These are phyloP conservation scores for Leccinum longicurvipes DNA, from an alignment of 768 basidiomycete species.

Conservation along the genomic window DNA sequence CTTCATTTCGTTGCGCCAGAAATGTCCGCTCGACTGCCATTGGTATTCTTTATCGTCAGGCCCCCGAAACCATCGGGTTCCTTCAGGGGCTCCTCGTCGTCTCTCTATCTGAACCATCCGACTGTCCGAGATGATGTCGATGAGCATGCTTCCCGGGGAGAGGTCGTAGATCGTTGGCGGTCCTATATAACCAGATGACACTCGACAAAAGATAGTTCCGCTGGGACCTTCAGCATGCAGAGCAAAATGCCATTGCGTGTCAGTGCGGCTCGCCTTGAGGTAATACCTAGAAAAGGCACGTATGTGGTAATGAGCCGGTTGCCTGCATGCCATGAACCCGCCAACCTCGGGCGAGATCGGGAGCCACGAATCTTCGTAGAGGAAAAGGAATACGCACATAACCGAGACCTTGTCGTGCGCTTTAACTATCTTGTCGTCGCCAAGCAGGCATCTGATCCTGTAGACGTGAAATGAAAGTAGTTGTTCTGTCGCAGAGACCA, in stretches of 20 bases:
- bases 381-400: slow-evolving; percentile 12
- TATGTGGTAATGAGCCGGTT: not conserved
- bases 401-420: slow-evolving; percentile 22
- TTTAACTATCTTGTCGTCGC: slow-evolving; percentile 24
- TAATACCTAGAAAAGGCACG: slow-evolving; percentile 19
- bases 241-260: slow-evolving; percentile 18
- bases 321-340: not conserved
- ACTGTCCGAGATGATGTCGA: slow-evolving; percentile 16
- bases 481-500: slow-evolving; percentile 1
- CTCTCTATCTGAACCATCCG: slow-evolving; percentile 8
- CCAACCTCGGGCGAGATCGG: not conserved
- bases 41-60: slow-evolving; percentile 21
- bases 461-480: slow-evolving; percentile 25
- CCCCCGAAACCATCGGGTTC: slow-evolving; percentile 24
- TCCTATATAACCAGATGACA: slow-evolving; percentile 20
- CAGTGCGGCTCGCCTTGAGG: slow-evolving; percentile 16
- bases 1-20: slow-evolving; percentile 25
- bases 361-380: not conserved
- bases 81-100: slow-evolving; percentile 6
- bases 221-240: slow-evolving; percentile 18
- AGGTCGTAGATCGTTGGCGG: slow-evolving; percentile 10
- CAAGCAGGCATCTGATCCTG: slow-evolving; percentile 22
- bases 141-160: slow-evolving; percentile 4
- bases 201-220: slow-evolving; percentile 19
- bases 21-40: slow-evolving; percentile 13